Percentiles rank a stretch among this genome's conserved stretches.
phyloP scores from a whole-genome alignment of 805 yeast genomes.

The Starmerella floris region DNA sequence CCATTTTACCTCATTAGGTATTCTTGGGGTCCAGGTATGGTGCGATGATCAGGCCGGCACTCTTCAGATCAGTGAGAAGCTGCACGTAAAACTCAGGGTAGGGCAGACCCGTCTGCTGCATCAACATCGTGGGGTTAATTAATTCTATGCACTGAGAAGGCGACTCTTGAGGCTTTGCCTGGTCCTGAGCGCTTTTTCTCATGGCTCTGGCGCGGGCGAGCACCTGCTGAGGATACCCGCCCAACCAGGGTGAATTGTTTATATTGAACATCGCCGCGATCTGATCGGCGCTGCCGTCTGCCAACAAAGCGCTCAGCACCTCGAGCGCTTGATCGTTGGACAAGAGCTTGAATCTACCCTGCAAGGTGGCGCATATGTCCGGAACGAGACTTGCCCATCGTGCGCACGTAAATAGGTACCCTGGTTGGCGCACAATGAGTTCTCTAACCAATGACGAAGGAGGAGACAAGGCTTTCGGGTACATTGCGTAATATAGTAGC shows the following conservation, averaged over 20 bases:
- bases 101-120: not conserved
- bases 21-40: slow-evolving; percentile 5
- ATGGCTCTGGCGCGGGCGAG: slow-evolving; percentile 6
- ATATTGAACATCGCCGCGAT: slow-evolving; percentile 1
- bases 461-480: not conserved
- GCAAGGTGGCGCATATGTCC: slow-evolving; percentile 11
- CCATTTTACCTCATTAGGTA: not conserved
- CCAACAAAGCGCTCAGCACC: slow-evolving; percentile 1
- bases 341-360: slow-evolving; percentile 14
- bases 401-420: slow-evolving; percentile 11
- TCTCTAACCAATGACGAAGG: slow-evolving; percentile 1
- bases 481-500: slow-evolving; percentile 6
- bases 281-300: not conserved
- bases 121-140: slow-evolving; percentile 5
- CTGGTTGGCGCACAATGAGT: slow-evolving; percentile 2
- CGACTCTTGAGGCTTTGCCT: too few species aligned
- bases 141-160: too few species aligned
- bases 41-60: slow-evolving; percentile 2
- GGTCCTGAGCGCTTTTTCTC: too few species aligned
- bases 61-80: slow-evolving; percentile 9
- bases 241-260: slow-evolving; percentile 16
- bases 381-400: slow-evolving; percentile 13
- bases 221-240: slow-evolving; percentile 15
- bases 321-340: not conserved
- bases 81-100: slow-evolving; percentile 7